phyloP scores from a whole-genome alignment of 768 basidiomycete genomes.

The Boletus speciosus region DNA sequence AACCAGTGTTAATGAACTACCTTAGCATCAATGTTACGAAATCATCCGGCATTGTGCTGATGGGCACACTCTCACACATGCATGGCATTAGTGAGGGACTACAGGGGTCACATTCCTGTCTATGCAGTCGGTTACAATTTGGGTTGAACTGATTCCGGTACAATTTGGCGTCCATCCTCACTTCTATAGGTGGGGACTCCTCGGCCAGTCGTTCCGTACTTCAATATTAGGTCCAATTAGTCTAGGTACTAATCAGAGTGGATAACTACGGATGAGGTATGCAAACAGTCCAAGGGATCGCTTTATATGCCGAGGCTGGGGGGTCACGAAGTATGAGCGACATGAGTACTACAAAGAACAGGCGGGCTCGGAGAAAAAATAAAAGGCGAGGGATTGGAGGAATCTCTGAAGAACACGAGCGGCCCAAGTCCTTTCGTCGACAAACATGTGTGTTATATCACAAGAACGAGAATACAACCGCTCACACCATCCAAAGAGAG shows the following conservation, averaged over 20 bases:
- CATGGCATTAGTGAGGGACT: not conserved
- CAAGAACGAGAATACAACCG: not conserved
- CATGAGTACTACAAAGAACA: not conserved
- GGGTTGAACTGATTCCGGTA: too few species aligned
- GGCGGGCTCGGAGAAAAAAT: not conserved
- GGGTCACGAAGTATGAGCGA: not conserved
- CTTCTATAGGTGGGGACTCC: too few species aligned
- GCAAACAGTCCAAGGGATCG: not conserved
- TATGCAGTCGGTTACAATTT: too few species aligned
- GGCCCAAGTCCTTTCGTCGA: not conserved
- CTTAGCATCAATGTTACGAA: not conserved
- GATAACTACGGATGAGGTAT: not conserved
- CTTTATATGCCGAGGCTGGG: not conserved
- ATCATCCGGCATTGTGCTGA: not conserved
- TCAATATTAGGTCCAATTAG: not conserved
- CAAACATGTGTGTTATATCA: not conserved
- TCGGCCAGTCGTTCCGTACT: not conserved
- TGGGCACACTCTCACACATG: not conserved
- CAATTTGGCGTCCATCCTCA: too few species aligned
- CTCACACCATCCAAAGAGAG: too few species aligned
- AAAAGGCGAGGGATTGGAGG: not conserved
- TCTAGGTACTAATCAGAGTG: not conserved
- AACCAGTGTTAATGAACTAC: constrained; percentile 6
- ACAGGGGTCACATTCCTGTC: not conserved
- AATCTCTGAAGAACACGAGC: not conserved